phyloP scores from a whole-genome alignment of 345 rosid species.

The Salix koriyanagi region DNA sequence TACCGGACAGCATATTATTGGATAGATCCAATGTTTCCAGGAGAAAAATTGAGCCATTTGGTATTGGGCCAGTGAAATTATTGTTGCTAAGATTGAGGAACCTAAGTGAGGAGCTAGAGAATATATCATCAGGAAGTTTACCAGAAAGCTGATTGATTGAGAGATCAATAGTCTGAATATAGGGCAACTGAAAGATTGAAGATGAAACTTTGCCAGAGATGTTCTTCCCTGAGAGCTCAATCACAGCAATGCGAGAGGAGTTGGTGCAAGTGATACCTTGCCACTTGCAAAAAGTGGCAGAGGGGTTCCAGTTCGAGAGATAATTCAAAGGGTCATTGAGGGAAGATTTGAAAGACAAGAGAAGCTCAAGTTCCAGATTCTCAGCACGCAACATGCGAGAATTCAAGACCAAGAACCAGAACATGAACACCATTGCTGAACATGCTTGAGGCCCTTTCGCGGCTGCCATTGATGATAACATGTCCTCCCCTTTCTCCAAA shows the following conservation, averaged over 20 bases:
- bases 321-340: constrained; percentile 56
- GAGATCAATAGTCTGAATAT: constrained; percentile 49
- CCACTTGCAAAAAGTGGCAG: constrained; percentile 60
- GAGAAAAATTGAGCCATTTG: constrained; percentile 20
- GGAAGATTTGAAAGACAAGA: constrained; percentile 62
- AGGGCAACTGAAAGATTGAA: constrained; percentile 49
- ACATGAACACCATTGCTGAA: constrained; percentile 18
- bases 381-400: constrained; percentile 31
- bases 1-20: constrained; percentile 70
- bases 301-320: constrained; percentile 63
- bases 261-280: constrained; percentile 58
- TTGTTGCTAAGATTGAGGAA: constrained; percentile 79
- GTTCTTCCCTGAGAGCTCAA: constrained; percentile 58
- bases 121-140: constrained; percentile 44
- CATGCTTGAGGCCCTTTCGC: constrained; percentile 16
- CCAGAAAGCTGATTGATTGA: constrained; percentile 64
- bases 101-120: constrained; percentile 44
- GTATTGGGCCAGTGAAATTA: constrained; percentile 68
- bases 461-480: constrained; percentile 22
- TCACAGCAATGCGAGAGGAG: constrained; percentile 41
- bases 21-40: constrained; percentile 72
- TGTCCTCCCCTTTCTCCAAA: constrained; percentile 8
- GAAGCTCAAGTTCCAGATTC: constrained; percentile 48
- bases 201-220: constrained; percentile 52
- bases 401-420: constrained; percentile 33